Percentiles rank a stretch among this genome's conserved stretches.
phyloP scores from a whole-genome alignment of 257 asterid genomes.

The Solanum pennellii region DNA sequence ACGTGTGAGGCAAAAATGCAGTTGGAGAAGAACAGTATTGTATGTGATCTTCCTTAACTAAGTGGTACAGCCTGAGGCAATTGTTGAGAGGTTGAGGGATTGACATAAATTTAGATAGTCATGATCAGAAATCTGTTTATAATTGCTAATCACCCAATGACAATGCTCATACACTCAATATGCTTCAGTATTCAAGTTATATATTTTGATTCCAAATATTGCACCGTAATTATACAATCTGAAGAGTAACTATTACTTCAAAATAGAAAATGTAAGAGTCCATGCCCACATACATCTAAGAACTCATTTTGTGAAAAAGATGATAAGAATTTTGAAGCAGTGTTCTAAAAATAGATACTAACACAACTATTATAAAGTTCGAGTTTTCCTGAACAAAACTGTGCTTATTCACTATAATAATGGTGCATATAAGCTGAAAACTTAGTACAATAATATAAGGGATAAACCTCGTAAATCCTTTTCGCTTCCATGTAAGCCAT shows the following conservation, averaged over 20 bases:
- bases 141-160: background rate
- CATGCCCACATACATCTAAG: background rate
- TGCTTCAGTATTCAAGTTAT: background rate
- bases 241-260: background rate
- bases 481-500: constrained; percentile 74
- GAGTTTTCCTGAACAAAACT: background rate
- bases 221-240: background rate
- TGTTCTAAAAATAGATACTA: background rate
- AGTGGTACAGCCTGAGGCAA: background rate
- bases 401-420: background rate
- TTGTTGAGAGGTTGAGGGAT: background rate
- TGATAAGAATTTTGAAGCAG: background rate
- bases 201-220: background rate
- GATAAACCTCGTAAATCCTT: constrained; percentile 71
- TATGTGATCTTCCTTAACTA: background rate
- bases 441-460: background rate
- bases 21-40: background rate
- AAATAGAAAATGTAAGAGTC: background rate
- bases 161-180: background rate
- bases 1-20: background rate
- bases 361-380: background rate
- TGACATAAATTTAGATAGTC: background rate
- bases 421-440: background rate
- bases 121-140: background rate
- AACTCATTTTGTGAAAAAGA: background rate